Evolutionary conservation across 176 grass and related monocot species (phyloP).

Genomic region (Tillandsia fasciculata): DNA sequence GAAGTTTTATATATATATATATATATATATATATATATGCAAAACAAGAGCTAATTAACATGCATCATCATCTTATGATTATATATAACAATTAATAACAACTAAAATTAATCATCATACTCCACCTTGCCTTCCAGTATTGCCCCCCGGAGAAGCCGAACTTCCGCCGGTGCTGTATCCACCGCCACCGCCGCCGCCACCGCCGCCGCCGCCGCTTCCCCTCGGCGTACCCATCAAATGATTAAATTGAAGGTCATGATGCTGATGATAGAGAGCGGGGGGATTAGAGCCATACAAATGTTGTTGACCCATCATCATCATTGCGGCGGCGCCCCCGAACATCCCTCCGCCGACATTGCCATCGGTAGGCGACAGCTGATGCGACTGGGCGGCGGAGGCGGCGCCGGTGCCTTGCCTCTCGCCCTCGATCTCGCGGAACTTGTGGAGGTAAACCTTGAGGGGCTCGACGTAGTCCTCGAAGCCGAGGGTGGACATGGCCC

Average conservation of each 20-base stretch:
- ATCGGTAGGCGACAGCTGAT: conserved; percentile 8
- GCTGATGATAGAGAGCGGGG: conserved; percentile 4
- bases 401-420: conserved; percentile 38
- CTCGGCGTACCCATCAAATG: conserved; percentile 24
- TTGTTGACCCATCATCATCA: conserved; percentile 58
- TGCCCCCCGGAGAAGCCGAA: conserved; percentile 28
- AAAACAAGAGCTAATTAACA: too few relatives aligned
- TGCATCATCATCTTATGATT: too few relatives aligned
- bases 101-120: conserved; percentile 20
- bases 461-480: conserved; percentile 96
- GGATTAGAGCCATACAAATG: conserved; percentile 43
- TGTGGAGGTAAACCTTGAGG: conserved; percentile 89
- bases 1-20: too few relatives aligned
- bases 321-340: conserved; percentile 21
- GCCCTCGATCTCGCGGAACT: conserved; percentile 90
- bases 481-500: conserved; percentile 94
- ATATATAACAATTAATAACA: background rate
- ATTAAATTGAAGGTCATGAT: conserved; percentile 4
- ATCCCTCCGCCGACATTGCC: conserved; percentile 14
- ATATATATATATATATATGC: too few relatives aligned
- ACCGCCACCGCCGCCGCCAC: conserved; percentile 9
- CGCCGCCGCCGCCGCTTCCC: conserved; percentile 30
- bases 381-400: conserved; percentile 14
- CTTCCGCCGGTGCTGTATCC: conserved; percentile 8
- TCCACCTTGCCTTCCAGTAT: conserved; percentile 37